Percentiles rank a stretch among this genome's conserved stretches.
phyloP scores from a whole-genome alignment of 2,329 filamentous ascomycete genomes.

The Aspergillus chevalieri region DNA sequence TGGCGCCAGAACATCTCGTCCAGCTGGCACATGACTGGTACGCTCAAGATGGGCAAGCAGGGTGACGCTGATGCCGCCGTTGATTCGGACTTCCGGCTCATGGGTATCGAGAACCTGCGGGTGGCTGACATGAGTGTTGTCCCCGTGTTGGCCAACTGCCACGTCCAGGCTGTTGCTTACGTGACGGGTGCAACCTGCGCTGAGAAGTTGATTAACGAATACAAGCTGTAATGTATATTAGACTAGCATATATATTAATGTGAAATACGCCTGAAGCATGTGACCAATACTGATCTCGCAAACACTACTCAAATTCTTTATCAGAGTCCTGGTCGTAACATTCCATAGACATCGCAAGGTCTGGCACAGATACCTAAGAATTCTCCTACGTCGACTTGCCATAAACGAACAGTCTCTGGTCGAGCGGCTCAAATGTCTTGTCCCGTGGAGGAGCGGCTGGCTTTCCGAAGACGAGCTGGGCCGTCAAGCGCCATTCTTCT shows the following conservation, averaged over 20 bases:
- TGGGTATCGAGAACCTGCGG: slow-evolving; percentile 33
- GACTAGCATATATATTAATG: too few relatives aligned
- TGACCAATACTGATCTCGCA: too few relatives aligned
- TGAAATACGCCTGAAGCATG: too few relatives aligned
- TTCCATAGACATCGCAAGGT: too few relatives aligned
- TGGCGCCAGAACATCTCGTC: slow-evolving; percentile 42
- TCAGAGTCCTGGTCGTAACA: too few relatives aligned
- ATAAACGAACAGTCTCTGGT: slow-evolving; percentile 30
- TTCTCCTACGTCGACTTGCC: slow-evolving; percentile 18
- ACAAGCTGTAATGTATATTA: slow-evolving; percentile 23
- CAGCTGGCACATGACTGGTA: slow-evolving; percentile 54
- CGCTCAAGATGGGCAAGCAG: slow-evolving; percentile 50
- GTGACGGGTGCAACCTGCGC: slow-evolving; percentile 48
- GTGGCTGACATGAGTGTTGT: slow-evolving; percentile 42
- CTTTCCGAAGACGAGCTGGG: slow-evolving; percentile 74
- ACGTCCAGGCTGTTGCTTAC: slow-evolving; percentile 51
- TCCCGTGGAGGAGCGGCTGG: slow-evolving; percentile 18
- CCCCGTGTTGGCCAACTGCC: slow-evolving; percentile 41
- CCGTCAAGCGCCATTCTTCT: slow-evolving; percentile 66
- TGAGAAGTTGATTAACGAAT: slow-evolving; percentile 46
- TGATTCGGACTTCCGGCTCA: slow-evolving; percentile 38
- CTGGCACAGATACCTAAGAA: too few relatives aligned
- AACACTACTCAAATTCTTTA: too few relatives aligned
- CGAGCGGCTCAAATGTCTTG: slow-evolving; percentile 25
- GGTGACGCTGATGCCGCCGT: slow-evolving; percentile 43